Percentiles rank a stretch among this genome's conserved stretches.
phyloP scores from a whole-genome alignment of 1,284 basidiomycete species.

The Cerrena zonata region DNA sequence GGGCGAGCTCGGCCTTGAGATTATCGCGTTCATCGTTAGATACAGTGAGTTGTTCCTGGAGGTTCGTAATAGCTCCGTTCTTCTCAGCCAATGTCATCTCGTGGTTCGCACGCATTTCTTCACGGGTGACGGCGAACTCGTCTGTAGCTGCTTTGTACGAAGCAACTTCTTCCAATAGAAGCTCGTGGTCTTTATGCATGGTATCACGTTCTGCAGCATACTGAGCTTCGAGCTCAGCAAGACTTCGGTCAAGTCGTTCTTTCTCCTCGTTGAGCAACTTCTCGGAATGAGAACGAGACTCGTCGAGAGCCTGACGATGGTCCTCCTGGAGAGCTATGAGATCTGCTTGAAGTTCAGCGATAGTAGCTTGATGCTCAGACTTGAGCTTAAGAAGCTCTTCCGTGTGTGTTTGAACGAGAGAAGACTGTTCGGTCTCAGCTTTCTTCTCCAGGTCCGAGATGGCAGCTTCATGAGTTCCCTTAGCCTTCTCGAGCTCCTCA shows the following conservation, averaged over 20 bases:
- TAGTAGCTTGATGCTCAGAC: conserved; percentile 40
- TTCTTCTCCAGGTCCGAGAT: conserved; percentile 23
- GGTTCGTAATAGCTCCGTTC: conserved; percentile 35
- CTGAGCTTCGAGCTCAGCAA: conserved; percentile 31
- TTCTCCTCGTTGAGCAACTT: conserved; percentile 34
- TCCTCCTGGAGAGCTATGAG: conserved; percentile 43
- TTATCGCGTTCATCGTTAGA: conserved; percentile 47
- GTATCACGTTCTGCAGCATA: conserved; percentile 39
- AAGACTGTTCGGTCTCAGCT: conserved; percentile 23
- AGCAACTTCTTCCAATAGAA: conserved; percentile 56
- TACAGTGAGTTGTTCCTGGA: conserved; percentile 45
- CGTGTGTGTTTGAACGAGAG: conserved; percentile 32
- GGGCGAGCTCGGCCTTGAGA: conserved; percentile 48
- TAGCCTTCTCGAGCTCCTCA: conserved; percentile 44
- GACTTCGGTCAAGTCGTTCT: conserved; percentile 24
- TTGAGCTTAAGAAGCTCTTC: conserved; percentile 38
- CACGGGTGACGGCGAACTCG: conserved; percentile 46
- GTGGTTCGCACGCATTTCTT: conserved; percentile 46
- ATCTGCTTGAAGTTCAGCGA: conserved; percentile 38
- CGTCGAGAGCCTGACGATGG: conserved; percentile 39
- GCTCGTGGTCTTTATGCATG: conserved; percentile 47
- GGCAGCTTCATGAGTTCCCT: conserved; percentile 38
- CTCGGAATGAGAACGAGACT: conserved; percentile 33
- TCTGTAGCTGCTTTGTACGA: conserved; percentile 56
- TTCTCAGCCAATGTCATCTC: conserved; percentile 50